Percentiles rank a stretch among this genome's conserved stretches.
Conservation (phyloP, 78 protist species). For the Protostelium mycophagum region DNA sequence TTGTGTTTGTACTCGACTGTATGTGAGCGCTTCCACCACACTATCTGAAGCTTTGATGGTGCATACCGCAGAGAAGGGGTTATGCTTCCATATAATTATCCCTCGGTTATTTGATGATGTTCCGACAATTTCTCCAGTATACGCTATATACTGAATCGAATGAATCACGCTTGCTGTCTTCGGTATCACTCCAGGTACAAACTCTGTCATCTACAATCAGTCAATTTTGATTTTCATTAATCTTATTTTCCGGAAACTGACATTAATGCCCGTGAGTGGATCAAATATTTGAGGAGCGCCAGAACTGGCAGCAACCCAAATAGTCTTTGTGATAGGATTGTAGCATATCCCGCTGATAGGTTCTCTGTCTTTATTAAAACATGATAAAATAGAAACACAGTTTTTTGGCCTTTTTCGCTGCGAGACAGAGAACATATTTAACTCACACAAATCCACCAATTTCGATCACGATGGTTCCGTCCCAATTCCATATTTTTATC, state of each 20-base stretch:
- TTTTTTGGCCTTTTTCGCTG: no score
- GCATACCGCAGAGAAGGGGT: not conserved
- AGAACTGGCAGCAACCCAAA: not conserved
- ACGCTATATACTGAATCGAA: not conserved
- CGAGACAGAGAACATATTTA: no score
- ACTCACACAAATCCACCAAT: not conserved
- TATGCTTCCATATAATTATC: not conserved
- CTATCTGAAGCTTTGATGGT: not conserved
- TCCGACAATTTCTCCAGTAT: not conserved
- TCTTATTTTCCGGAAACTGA: no score
- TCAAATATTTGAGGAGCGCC: not conserved
- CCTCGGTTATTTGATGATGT: not conserved
- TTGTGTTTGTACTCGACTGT: not conserved
- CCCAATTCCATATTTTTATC: not conserved
- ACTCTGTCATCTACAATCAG: not conserved
- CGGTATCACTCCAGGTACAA: not conserved
- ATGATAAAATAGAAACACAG: not conserved
- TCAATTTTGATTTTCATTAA: not conserved
- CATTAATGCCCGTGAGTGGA: not conserved
- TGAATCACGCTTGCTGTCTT: not conserved
- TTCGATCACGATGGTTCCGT: not conserved
- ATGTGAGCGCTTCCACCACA: not conserved
- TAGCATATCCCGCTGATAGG: not conserved
- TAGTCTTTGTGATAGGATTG: not conserved
- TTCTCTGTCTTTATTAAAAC: not conserved